Percentiles rank a stretch among this genome's conserved stretches.
phyloP scores from a whole-genome alignment of 129 eudicot species.

The Centrapalus pauciflorus region DNA sequence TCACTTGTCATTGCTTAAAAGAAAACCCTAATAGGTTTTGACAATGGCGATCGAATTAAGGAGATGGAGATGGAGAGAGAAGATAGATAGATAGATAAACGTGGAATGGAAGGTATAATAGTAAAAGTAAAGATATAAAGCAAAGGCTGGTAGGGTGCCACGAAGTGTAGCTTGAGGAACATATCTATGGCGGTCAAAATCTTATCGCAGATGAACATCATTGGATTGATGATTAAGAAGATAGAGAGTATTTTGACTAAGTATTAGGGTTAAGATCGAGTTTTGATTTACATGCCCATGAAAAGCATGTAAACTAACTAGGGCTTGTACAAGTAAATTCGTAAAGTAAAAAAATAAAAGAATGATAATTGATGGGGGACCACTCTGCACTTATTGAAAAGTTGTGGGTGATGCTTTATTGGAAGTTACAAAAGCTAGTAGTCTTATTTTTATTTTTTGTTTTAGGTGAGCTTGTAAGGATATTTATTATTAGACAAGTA shows the following conservation, averaged over 20 bases:
- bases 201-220: conserved; percentile 25
- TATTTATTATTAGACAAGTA: no score
- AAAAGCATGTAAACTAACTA: conserved; percentile 4
- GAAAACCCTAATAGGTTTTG: conserved; percentile 11
- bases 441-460: no score
- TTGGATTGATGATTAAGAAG: conserved; percentile 10
- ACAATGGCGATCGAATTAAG: no score
- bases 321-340: conserved; percentile 18
- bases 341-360: conserved; percentile 14
- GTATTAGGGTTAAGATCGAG: conserved; percentile 13
- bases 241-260: neutral
- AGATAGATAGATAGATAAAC: conserved; percentile 17
- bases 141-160: conserved; percentile 51
- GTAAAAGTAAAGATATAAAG: conserved; percentile 37
- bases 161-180: conserved; percentile 22
- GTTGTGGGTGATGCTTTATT: conserved; percentile 42
- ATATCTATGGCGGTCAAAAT: conserved; percentile 28
- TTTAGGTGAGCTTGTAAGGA: no score
- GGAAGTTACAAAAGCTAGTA: conserved; percentile 39
- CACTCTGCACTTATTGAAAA: conserved; percentile 37
- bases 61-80: neutral
- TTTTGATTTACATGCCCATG: conserved; percentile 15
- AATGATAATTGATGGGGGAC: conserved; percentile 29
- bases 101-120: conserved; percentile 19
- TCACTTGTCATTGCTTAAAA: neutral